Percentiles rank a stretch among this genome's conserved stretches.
phyloP scores from a whole-genome alignment of 2,329 filamentous ascomycete genomes.

The Aureobasidium leucospermi region DNA sequence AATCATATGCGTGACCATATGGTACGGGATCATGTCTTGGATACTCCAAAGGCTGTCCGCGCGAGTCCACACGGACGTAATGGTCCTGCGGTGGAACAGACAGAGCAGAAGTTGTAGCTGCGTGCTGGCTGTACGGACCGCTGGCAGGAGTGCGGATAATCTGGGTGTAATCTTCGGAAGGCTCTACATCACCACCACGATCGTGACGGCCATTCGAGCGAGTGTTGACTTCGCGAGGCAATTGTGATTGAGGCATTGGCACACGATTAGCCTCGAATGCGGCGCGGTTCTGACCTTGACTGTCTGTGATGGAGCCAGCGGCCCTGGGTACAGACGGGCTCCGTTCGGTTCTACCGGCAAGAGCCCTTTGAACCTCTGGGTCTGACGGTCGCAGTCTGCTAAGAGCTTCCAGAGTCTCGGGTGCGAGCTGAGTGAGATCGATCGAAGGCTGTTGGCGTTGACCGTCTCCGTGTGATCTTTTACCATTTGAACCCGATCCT shows the following conservation, averaged over 20 bases:
- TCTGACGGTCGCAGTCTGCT: neutral
- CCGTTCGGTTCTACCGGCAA: neutral
- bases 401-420: conserved; percentile 11
- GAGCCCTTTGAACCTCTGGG: neutral
- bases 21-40: neutral
- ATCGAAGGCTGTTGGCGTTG: conserved; percentile 4
- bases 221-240: neutral
- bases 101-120: neutral
- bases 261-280: neutral
- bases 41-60: neutral
- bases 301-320: neutral
- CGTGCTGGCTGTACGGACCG: neutral
- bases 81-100: neutral
- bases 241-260: neutral
- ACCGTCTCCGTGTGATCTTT: neutral
- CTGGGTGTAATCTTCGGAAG: conserved; percentile 9
- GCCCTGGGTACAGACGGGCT: conserved; percentile 6
- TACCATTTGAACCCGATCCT: neutral
- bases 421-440: conserved; percentile 8
- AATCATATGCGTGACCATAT: neutral
- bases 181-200: neutral
- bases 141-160: conserved; percentile 9
- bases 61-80: neutral
- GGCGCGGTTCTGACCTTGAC: neutral
- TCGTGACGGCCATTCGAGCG: neutral